Percentiles rank a stretch among this genome's conserved stretches.
phyloP scores from a whole-genome alignment of 495 filamentous ascomycete genomes.

The Aspergillus baeticus region DNA sequence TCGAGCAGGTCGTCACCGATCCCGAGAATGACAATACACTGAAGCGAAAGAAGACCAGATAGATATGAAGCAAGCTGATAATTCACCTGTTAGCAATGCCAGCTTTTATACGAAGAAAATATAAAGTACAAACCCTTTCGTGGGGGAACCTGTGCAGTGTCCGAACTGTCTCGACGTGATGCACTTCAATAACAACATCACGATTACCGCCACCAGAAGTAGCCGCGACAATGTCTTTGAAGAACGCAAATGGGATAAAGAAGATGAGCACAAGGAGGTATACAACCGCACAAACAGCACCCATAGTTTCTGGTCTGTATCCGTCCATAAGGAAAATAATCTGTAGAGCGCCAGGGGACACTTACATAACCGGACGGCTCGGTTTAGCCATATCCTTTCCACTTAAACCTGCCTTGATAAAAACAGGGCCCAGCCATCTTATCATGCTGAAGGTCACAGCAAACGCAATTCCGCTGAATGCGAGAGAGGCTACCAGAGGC shows the following conservation, averaged over 20 bases:
- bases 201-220: conserved; percentile 92
- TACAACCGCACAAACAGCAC: conserved; percentile 88
- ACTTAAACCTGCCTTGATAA: conserved; percentile 85
- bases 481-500: conserved; percentile 83
- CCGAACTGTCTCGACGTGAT: conserved; percentile 71
- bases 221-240: conserved; percentile 95
- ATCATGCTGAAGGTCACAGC: conserved; percentile 77
- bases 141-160: conserved; percentile 90
- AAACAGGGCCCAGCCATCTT: conserved; percentile 89
- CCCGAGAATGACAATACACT: conserved; percentile 84
- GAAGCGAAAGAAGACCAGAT: conserved; percentile 87
- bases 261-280: conserved; percentile 84
- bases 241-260: conserved; percentile 96
- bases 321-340: conserved; percentile 20
- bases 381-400: conserved; percentile 88
- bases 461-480: conserved; percentile 83
- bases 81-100: conserved; percentile 3
- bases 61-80: conserved; percentile 87
- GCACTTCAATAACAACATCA: conserved; percentile 68
- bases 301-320: conserved; percentile 89
- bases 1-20: conserved; percentile 97
- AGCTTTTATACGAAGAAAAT: neutral
- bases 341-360: conserved; percentile 10
- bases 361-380: conserved; percentile 70
- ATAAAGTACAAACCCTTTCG: conserved; percentile 64